phyloP scores from a whole-genome alignment of 2,329 filamentous ascomycete species.

The Alternaria brassicae region DNA sequence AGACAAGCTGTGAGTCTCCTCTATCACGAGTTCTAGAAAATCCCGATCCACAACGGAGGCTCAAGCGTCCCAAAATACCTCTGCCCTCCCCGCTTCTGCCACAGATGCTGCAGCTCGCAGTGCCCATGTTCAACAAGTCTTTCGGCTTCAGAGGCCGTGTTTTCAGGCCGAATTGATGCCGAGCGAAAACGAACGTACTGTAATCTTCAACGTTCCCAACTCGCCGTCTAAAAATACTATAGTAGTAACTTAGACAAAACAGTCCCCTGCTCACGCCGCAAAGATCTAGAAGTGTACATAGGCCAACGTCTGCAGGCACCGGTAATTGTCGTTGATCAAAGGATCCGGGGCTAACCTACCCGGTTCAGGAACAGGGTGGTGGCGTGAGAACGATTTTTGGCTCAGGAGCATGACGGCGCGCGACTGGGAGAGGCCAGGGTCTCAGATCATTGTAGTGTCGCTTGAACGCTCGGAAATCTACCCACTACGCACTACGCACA shows the following conservation, averaged over 20 bases:
- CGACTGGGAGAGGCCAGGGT: constrained; percentile 3
- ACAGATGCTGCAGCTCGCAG: background rate
- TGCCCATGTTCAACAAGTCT: background rate
- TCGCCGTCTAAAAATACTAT: background rate
- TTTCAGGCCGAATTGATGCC: background rate
- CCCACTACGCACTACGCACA: background rate
- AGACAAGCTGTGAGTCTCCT: background rate
- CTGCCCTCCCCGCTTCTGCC: background rate
- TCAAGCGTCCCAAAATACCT: background rate
- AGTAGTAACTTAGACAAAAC: background rate
- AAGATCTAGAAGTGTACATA: background rate
- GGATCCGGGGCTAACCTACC: background rate
- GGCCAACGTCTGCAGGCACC: background rate
- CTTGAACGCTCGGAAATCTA: background rate
- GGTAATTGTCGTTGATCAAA: background rate
- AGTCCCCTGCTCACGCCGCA: background rate
- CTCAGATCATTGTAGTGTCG: constrained; percentile 1
- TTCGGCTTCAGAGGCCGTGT: background rate
- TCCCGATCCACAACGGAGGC: background rate
- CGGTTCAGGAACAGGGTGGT: constrained; percentile 2
- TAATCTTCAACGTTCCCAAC: background rate
- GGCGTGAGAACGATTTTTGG: background rate
- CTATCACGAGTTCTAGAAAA: background rate
- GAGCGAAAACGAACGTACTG: background rate
- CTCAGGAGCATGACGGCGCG: constrained; percentile 6